These are phyloP conservation scores for Setaria italica DNA, from an alignment of 202 grass and related monocot species.

Conservation along the genomic window DNA sequence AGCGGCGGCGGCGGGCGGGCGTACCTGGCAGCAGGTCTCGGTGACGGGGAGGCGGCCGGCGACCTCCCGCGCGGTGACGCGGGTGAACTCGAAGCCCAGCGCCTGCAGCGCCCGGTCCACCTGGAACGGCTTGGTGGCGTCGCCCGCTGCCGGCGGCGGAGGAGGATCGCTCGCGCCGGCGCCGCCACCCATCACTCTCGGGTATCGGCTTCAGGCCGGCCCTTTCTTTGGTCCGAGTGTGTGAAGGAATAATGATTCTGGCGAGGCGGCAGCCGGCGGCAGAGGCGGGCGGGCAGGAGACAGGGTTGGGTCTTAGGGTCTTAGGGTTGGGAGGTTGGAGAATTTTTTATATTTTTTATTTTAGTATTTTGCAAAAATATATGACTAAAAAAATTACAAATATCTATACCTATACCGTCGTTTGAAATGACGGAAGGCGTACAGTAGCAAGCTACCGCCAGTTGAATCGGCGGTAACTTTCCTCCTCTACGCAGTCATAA, in stretches of 20 bases:
- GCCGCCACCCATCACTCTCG: not conserved
- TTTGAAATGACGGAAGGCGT: too few species aligned
- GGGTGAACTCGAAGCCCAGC: slow-evolving; percentile 71
- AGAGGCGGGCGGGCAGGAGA: too few species aligned
- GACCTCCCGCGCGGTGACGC: slow-evolving; percentile 65
- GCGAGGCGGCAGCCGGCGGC: not conserved
- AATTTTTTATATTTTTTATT: too few species aligned
- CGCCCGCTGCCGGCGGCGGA: not conserved
- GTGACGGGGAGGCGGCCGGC: slow-evolving; percentile 75
- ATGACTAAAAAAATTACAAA: too few species aligned
- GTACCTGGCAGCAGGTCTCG: slow-evolving; percentile 79
- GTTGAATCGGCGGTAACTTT: too few species aligned
- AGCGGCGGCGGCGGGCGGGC: not conserved
- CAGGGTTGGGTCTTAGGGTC: too few species aligned
- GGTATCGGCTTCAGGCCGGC: not conserved
- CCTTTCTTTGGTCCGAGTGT: too few species aligned
- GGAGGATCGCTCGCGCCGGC: not conserved
- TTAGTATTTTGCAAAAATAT: too few species aligned
- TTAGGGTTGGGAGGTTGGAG: too few species aligned
- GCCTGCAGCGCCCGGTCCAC: slow-evolving; percentile 67
- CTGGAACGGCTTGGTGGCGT: not conserved
- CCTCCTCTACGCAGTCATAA: too few species aligned
- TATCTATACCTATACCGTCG: too few species aligned
- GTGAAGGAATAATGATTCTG: not conserved
- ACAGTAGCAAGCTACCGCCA: too few species aligned